Evolutionary conservation across 345 rosid genomes (phyloP), one percentile per base, ranked within the genome.

Genomic region (Sonneratia alba): DNA sequence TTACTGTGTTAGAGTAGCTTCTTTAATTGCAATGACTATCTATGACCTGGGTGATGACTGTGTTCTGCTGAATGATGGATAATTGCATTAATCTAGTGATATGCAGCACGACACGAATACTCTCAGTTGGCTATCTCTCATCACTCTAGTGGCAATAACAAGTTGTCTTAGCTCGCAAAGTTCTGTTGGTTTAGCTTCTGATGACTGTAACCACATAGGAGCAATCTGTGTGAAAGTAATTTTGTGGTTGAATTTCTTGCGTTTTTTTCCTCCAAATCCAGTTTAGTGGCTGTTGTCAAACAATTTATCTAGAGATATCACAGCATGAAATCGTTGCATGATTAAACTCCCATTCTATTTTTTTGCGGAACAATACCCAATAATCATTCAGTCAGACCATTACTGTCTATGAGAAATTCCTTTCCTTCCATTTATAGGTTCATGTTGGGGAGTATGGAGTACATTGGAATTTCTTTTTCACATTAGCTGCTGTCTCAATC

Each of bases 381-480:
- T 55, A 19, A 19, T 21, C 9, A 4, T 9, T 42, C 45, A 42
- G 10, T 42, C 10, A 42, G n/a, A 15, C 3, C 61, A 55, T 7
- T 55, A 47, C 24, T 2, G 61, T 19, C 24, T 2, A 47, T 22
- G 2, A 21, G 38, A 65, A 40, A 34, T 53, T 36, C 38, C 55
- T 67, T 6, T 6, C 8, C 36, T 24, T 51, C 14, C 69, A 42
- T 47, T 66, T 32, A 70, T 73, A 91, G 97, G 91, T 90, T 72
- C 98, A 90, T 73, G 81, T 81, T 32, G 93, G 88, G 19, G 97
- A 95, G 80, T 90, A 92, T 74, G 96, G 97, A 79, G 85, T 89
- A 40, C 97, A 95, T 71, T 89, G 99, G 97, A 90, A 92, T 77
- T 95, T 92, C 89, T 95, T 94, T 81, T 92, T 91, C 85, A 90